Percentiles rank a stretch among this genome's conserved stretches.
phyloP scores from a whole-genome alignment of 1,139 yeast species.

The Diutina mesorugosa region DNA sequence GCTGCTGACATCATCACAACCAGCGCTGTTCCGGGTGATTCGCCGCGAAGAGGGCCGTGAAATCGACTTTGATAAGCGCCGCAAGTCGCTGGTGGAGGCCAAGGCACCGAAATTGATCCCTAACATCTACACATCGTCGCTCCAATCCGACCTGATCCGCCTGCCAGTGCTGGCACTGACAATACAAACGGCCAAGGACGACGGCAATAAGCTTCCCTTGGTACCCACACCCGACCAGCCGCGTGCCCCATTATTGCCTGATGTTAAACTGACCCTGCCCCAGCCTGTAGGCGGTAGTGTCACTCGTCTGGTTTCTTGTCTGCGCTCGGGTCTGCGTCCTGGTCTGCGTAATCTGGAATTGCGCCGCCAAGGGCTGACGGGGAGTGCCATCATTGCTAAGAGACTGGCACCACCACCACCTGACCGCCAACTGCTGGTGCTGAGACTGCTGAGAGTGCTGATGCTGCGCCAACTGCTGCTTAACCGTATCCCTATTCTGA shows the following conservation, averaged over 20 bases:
- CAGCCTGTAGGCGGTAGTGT: not conserved
- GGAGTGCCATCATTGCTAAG: constrained; percentile 6
- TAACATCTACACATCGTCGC: constrained; percentile 30
- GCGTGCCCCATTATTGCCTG: not conserved
- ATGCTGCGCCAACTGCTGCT: not conserved
- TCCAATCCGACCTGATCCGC: constrained; percentile 14
- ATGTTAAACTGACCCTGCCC: not conserved
- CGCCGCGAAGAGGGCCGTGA: constrained; percentile 47
- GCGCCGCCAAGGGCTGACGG: not conserved
- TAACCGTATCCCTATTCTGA: not conserved
- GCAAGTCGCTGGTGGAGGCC: constrained; percentile 28
- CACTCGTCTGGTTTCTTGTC: not conserved
- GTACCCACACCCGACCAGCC: not conserved
- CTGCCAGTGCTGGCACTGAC: constrained; percentile 32
- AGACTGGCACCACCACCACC: constrained; percentile 9
- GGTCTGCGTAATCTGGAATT: not conserved
- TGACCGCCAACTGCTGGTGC: not conserved
- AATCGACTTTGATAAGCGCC: constrained; percentile 70
- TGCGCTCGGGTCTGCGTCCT: not conserved
- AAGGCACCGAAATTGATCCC: constrained; percentile 31
- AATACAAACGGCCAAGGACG: constrained; percentile 17
- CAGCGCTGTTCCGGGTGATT: not conserved
- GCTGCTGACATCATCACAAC: not conserved
- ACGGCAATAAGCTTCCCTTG: constrained; percentile 4
- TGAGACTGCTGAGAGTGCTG: not conserved